Conservation (phyloP, 1,284 basidiomycete species). For the Porogramme epimiltina region DNA sequence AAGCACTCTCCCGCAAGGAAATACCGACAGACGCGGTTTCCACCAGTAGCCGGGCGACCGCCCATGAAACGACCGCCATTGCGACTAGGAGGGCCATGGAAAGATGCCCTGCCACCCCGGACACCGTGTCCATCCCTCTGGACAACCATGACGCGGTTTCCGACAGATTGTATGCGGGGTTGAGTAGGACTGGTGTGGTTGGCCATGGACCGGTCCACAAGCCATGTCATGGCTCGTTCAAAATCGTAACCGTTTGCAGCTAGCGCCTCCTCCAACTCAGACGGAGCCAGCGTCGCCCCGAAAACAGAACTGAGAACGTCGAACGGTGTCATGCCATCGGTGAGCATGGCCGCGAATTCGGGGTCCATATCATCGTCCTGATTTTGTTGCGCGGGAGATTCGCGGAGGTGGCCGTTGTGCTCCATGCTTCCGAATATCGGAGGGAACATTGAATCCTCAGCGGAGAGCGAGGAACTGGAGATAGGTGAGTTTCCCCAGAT, state of each 20-base stretch:
- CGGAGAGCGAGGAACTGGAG: slow-evolving; percentile 50
- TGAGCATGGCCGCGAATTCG: slow-evolving; percentile 61
- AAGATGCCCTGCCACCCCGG: slow-evolving; percentile 49
- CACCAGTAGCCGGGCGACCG: slow-evolving; percentile 57
- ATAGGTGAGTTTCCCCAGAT: slow-evolving; percentile 57
- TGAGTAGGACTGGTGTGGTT: slow-evolving; percentile 43
- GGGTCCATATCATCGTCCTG: slow-evolving; percentile 45
- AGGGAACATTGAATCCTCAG: slow-evolving; percentile 42
- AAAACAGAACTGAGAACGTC: slow-evolving; percentile 95
- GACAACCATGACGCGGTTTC: slow-evolving; percentile 62
- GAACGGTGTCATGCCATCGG: slow-evolving; percentile 94
- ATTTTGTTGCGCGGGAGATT: slow-evolving; percentile 15
- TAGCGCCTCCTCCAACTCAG: slow-evolving; percentile 92
- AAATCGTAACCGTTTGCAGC: slow-evolving; percentile 91
- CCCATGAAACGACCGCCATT: slow-evolving; percentile 57
- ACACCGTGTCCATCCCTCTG: slow-evolving; percentile 49
- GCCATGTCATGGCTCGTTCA: slow-evolving; percentile 90
- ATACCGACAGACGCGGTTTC: slow-evolving; percentile 89
- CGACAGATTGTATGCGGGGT: slow-evolving; percentile 60
- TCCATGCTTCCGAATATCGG: slow-evolving; percentile 20
- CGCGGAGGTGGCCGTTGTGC: slow-evolving; percentile 17
- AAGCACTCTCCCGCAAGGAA: slow-evolving; percentile 96
- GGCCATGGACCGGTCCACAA: slow-evolving; percentile 73
- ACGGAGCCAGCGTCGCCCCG: slow-evolving; percentile 82
- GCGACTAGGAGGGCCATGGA: slow-evolving; percentile 38